A percentile compares a stretch with the other conserved stretches of the same genome.
phyloP scores from a whole-genome alignment of 768 basidiomycete species.

The Russula dissimulans region DNA sequence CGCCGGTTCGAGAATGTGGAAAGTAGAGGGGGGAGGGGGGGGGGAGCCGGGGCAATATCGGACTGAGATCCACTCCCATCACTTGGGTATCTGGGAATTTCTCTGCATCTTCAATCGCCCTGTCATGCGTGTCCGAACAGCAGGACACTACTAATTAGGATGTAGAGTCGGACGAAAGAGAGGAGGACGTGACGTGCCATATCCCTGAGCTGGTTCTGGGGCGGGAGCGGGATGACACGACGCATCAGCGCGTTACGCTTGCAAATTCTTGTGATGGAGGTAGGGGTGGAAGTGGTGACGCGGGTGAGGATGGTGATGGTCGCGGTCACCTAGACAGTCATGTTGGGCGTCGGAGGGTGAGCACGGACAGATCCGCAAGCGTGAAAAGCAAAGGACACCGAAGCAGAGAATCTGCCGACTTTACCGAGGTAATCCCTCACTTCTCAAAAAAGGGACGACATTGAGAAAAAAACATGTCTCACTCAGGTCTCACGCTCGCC shows the following conservation, averaged over 20 bases:
- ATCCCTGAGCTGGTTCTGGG: constrained; percentile 7
- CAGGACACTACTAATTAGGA: neutral
- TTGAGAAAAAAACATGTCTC: neutral
- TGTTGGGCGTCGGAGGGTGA: constrained; percentile 19
- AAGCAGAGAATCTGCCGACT: constrained; percentile 21
- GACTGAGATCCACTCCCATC: constrained; percentile 19
- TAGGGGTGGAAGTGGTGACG: neutral
- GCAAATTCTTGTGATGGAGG: neutral
- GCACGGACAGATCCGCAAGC: constrained; percentile 6
- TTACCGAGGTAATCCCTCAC: constrained; percentile 22
- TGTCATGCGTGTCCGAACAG: neutral
- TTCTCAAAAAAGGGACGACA: neutral
- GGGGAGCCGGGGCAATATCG: constrained; percentile 18
- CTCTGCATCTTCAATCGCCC: constrained; percentile 24
- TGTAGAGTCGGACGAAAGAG: neutral
- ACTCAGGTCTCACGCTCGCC: constrained; percentile 4
- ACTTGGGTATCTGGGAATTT: constrained; percentile 15
- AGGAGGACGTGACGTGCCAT: neutral
- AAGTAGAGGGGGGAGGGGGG: neutral
- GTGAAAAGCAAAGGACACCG: constrained; percentile 18
- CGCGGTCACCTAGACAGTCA: constrained; percentile 22
- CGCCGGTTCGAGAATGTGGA: too few relatives aligned
- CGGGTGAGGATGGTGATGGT: neutral
- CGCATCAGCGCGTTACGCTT: neutral
- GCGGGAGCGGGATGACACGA: too few relatives aligned